phyloP scores from a whole-genome alignment of 768 basidiomycete species.

The Tulasnella sp. region DNA sequence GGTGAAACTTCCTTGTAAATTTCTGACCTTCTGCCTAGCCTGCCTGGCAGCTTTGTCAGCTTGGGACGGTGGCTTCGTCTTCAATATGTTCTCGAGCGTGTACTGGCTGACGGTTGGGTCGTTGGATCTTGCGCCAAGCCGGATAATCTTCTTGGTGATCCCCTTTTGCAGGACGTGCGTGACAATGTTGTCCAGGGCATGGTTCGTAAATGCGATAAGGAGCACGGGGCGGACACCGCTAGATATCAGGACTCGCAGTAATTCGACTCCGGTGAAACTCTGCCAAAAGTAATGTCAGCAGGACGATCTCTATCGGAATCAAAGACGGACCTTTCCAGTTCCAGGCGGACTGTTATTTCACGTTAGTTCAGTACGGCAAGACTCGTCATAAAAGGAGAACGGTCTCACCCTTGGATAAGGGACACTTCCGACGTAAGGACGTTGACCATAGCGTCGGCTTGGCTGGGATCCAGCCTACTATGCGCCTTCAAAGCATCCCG shows the following conservation, averaged over 20 bases:
- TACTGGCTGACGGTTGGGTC: constrained; percentile 29
- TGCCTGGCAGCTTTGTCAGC: neutral
- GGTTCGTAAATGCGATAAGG: constrained; percentile 67
- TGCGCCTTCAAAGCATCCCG: constrained; percentile 43
- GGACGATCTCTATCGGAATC: neutral
- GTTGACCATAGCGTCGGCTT: constrained; percentile 65
- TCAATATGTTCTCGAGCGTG: neutral
- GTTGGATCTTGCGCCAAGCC: constrained; percentile 52
- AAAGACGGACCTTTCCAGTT: constrained; percentile 59
- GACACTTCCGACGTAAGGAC: constrained; percentile 57
- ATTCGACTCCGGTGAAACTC: constrained; percentile 67
- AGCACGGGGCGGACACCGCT: constrained; percentile 53
- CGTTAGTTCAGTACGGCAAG: neutral
- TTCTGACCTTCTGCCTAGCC: neutral
- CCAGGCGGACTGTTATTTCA: constrained; percentile 58
- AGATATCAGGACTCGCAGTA: constrained; percentile 58
- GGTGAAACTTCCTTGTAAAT: neutral
- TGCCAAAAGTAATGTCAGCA: constrained; percentile 34
- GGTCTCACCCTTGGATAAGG: constrained; percentile 65
- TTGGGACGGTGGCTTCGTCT: neutral
- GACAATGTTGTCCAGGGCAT: constrained; percentile 71
- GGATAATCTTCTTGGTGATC: constrained; percentile 66
- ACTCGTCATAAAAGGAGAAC: neutral
- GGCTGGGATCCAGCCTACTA: constrained; percentile 64
- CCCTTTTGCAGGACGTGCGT: constrained; percentile 56